phyloP scores from a whole-genome alignment of 106 monocot genomes.

The Posidonia australis region DNA sequence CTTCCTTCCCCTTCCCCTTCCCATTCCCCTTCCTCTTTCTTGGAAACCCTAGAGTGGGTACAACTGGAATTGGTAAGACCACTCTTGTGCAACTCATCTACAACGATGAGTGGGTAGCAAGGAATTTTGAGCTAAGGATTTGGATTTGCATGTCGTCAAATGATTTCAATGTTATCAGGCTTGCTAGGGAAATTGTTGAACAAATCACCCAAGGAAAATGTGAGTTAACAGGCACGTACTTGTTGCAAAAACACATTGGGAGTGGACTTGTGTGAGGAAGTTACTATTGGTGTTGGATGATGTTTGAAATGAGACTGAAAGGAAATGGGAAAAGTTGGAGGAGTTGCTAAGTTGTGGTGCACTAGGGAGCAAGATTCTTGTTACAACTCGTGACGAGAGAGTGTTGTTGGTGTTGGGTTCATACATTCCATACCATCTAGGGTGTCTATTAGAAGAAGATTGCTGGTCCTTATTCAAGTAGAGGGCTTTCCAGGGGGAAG shows the following conservation, averaged over 20 bases:
- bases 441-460: neutral
- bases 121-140: constrained; percentile 11
- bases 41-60: no score
- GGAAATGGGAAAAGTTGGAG: constrained; percentile 6
- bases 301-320: neutral
- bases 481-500: neutral
- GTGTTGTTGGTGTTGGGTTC: neutral
- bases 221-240: neutral
- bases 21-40: no score
- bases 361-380: neutral
- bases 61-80: constrained; percentile 17
- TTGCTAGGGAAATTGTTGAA: constrained; percentile 6
- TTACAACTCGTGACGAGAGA: neutral
- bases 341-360: neutral
- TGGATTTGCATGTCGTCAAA: constrained; percentile 25
- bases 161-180: constrained; percentile 13
- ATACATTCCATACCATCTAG: neutral
- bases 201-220: neutral
- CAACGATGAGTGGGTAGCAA: constrained; percentile 12
- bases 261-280: neutral
- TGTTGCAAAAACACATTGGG: no score
- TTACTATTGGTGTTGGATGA: constrained; percentile 5
- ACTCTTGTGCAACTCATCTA: constrained; percentile 22
- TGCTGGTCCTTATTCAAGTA: neutral
- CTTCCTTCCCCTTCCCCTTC: no score